Evolutionary conservation across 164 flowering plant species (phyloP).

Genomic region (Aristolochia fimbriata): DNA sequence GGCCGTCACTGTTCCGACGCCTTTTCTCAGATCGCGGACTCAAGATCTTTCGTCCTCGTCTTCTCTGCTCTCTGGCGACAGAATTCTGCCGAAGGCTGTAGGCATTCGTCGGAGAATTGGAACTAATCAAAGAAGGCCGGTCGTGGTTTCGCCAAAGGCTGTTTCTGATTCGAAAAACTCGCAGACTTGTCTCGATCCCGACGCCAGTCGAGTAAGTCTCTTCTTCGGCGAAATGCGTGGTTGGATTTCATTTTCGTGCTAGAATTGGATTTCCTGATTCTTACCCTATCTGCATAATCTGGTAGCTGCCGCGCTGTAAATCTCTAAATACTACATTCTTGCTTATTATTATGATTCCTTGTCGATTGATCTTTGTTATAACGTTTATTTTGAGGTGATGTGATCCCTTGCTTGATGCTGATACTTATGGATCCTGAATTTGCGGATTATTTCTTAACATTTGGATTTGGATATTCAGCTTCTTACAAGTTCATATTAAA

Average conservation of each 20-base stretch:
- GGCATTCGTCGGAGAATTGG: background rate
- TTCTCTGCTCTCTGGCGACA: slow-evolving; percentile 31
- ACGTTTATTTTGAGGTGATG: no score
- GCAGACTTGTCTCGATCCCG: slow-evolving; percentile 90
- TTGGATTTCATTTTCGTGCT: background rate
- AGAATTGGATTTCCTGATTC: background rate
- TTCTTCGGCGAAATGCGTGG: background rate
- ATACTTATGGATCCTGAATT: no score
- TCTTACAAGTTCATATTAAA: no score
- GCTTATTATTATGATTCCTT: no score
- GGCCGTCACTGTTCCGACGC: background rate
- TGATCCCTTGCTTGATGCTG: no score
- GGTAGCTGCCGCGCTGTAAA: no score
- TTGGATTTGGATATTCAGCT: no score
- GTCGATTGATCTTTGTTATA: no score
- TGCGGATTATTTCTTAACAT: no score
- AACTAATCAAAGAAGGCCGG: slow-evolving; percentile 14
- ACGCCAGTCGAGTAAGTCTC: slow-evolving; percentile 57
- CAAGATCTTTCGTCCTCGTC: slow-evolving; percentile 27
- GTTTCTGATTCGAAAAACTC: slow-evolving; percentile 73
- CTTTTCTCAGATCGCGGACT: slow-evolving; percentile 7
- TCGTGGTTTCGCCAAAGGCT: slow-evolving; percentile 63
- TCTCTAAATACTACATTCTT: no score
- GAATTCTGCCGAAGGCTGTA: slow-evolving; percentile 8
- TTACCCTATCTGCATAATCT: no score